Percentiles rank a stretch among this genome's conserved stretches.
Evolutionary conservation across 805 yeast species (phyloP).

Genomic region (Candida endomychidarum): DNA sequence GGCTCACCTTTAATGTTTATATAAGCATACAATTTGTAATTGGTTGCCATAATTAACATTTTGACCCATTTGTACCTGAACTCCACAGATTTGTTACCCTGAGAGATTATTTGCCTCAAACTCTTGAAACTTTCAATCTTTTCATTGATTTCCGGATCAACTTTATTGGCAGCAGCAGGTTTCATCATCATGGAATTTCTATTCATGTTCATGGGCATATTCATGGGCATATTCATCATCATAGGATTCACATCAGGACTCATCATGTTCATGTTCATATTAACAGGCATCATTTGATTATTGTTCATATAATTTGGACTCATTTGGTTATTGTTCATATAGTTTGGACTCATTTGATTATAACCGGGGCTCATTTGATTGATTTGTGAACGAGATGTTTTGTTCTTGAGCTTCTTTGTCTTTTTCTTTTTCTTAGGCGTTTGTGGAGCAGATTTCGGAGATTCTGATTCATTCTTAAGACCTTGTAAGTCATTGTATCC

Average conservation of each 20-base stretch:
- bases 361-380: neutral
- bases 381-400: neutral
- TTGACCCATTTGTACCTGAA: conserved; percentile 44
- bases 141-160: conserved; percentile 22
- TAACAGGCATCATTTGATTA: neutral
- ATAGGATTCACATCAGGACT: conserved; percentile 1
- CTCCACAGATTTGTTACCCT: conserved; percentile 43
- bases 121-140: conserved; percentile 35
- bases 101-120: conserved; percentile 36
- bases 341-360: neutral
- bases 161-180: conserved; percentile 10
- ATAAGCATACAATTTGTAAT: conserved; percentile 38
- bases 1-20: conserved; percentile 44
- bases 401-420: conserved; percentile 3
- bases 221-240: conserved; percentile 7
- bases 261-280: conserved; percentile 3
- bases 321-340: neutral
- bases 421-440: conserved; percentile 8
- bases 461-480: neutral
- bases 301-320: conserved; percentile 1
- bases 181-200: conserved; percentile 1
- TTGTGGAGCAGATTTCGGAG: conserved; percentile 2
- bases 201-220: conserved; percentile 7
- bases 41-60: conserved; percentile 40
- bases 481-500: neutral